These are phyloP conservation scores for Cytospora paraplurivora DNA, from an alignment of 2,329 filamentous ascomycete species.

Conservation along the genomic window DNA sequence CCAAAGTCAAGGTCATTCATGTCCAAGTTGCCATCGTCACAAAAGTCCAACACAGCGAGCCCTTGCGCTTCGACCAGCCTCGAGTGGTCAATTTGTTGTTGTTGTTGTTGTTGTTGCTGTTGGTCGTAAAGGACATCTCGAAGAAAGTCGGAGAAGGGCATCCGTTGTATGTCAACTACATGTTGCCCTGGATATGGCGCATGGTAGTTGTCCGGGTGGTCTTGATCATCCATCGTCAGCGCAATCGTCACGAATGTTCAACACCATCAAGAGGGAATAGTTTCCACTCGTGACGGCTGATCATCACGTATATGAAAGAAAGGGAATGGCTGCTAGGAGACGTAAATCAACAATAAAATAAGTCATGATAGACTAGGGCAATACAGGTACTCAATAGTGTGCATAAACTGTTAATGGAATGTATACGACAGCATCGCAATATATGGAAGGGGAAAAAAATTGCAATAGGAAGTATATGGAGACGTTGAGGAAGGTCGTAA, in stretches of 20 bases:
- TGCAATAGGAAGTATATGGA: neutral
- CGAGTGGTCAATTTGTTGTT: conserved; percentile 40
- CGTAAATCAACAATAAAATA: neutral
- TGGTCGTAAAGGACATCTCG: conserved; percentile 52
- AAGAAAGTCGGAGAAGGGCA: conserved; percentile 54
- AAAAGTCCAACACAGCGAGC: conserved; percentile 52
- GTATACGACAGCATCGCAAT: conserved; percentile 5
- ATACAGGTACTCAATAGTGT: neutral
- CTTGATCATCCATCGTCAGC: conserved; percentile 26
- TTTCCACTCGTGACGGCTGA: neutral
- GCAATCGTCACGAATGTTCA: neutral
- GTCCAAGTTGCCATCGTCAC: conserved; percentile 51
- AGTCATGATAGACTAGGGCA: neutral
- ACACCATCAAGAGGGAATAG: neutral
- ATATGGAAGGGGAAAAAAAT: neutral
- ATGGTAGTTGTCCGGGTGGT: conserved; percentile 29
- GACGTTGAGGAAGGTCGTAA: conserved; percentile 1
- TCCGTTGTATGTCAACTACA: conserved; percentile 38
- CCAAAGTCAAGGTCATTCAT: conserved; percentile 56
- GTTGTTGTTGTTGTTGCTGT: conserved; percentile 29
- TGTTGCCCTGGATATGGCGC: conserved; percentile 25
- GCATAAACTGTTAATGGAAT: neutral
- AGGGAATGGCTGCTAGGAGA: neutral
- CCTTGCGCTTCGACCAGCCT: conserved; percentile 45
- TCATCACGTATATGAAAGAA: neutral